phyloP scores from a whole-genome alignment of 1,139 yeast species.

The Saccharomyces hybrid region DNA sequence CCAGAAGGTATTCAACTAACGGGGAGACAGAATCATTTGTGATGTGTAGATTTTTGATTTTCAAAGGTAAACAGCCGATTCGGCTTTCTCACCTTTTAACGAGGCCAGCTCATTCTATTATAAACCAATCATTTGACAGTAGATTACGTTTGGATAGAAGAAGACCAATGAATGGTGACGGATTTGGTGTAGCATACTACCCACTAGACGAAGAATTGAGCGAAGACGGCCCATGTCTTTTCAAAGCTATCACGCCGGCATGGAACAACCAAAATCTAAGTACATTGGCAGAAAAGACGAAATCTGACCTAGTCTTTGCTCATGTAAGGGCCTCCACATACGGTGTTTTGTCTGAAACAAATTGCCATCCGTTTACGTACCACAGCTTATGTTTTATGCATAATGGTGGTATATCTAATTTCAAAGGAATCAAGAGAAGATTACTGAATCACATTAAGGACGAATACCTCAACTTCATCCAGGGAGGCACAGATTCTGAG shows the following conservation, averaged over 20 bases:
- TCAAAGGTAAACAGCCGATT: constrained; percentile 64
- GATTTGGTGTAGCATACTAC: constrained; percentile 95
- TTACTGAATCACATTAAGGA: constrained; percentile 69
- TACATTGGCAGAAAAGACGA: constrained; percentile 78
- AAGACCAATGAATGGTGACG: constrained; percentile 95
- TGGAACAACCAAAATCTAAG: constrained; percentile 93
- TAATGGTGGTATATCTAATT: constrained; percentile 82
- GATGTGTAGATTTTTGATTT: constrained; percentile 33
- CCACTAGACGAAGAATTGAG: constrained; percentile 47
- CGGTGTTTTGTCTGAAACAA: constrained; percentile 87
- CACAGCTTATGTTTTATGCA: constrained; percentile 94
- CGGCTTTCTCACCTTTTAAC: constrained; percentile 80
- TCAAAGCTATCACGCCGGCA: constrained; percentile 93
- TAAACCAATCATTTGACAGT: constrained; percentile 91
- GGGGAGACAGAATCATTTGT: not conserved
- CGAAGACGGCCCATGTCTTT: constrained; percentile 63
- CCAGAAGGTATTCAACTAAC: not conserved
- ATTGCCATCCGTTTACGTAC: constrained; percentile 89
- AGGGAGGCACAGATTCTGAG: constrained; percentile 94
- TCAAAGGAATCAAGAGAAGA: constrained; percentile 61
- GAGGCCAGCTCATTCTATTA: constrained; percentile 92
- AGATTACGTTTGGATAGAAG: constrained; percentile 76
- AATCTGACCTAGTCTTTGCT: constrained; percentile 77
- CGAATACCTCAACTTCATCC: constrained; percentile 67
- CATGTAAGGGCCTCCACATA: constrained; percentile 96